Percentiles rank a stretch among this genome's conserved stretches.
phyloP scores from a whole-genome alignment of 306 rosid genomes.

The Dalbergia cultrata region DNA sequence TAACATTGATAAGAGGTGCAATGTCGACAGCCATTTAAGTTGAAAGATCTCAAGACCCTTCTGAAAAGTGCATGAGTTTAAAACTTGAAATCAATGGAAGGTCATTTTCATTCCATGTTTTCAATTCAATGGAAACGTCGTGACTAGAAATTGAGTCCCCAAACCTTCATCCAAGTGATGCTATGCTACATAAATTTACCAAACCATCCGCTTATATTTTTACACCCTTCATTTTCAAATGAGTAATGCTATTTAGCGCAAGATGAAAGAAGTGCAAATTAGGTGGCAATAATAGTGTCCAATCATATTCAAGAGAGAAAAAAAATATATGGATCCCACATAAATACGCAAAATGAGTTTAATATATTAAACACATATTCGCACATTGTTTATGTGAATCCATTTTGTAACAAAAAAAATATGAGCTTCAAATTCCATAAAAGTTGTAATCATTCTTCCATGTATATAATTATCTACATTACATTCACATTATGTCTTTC shows the following conservation, averaged over 20 bases:
- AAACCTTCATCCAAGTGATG: not conserved
- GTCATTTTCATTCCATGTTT: constrained; percentile 32
- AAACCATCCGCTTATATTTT: too few relatives aligned
- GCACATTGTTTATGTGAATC: too few relatives aligned
- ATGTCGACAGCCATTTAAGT: constrained; percentile 17
- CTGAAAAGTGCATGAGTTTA: not conserved
- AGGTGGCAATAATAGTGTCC: too few relatives aligned
- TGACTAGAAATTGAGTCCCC: not conserved
- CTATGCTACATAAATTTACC: not conserved
- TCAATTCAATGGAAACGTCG: constrained; percentile 10
- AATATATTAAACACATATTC: too few relatives aligned
- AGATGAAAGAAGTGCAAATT: too few relatives aligned
- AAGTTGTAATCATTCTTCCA: not conserved
- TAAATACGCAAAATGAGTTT: too few relatives aligned
- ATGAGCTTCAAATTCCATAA: not conserved
- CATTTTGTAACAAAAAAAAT: not conserved
- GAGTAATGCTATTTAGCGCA: too few relatives aligned
- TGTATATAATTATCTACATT: not conserved
- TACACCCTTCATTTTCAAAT: too few relatives aligned
- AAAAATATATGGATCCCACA: too few relatives aligned
- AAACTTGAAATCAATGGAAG: not conserved
- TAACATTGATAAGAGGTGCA: not conserved
- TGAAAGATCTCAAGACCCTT: constrained; percentile 1
- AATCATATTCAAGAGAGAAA: too few relatives aligned
- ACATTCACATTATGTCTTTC: not conserved